phyloP scores from a whole-genome alignment of 1,139 yeast species.

The Diutina scorzettiae region DNA sequence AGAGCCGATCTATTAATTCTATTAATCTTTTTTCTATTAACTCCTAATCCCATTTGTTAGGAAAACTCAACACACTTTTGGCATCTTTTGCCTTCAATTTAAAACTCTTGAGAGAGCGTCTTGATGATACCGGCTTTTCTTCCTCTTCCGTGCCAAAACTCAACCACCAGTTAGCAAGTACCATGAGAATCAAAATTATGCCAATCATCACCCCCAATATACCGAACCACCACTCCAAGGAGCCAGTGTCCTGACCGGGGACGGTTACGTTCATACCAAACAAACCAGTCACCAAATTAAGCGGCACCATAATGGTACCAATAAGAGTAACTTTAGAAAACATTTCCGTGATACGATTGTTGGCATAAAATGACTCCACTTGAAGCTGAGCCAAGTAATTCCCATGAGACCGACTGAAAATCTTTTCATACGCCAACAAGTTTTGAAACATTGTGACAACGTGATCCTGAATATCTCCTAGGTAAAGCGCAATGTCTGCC shows the following conservation, averaged over 20 bases:
- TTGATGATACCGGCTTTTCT: neutral
- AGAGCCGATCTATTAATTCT: too few species aligned
- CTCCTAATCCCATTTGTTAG: constrained; percentile 1
- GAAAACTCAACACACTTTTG: constrained; percentile 3
- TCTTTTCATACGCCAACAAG: constrained; percentile 80
- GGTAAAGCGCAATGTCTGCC: constrained; percentile 73
- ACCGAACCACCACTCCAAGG: constrained; percentile 14
- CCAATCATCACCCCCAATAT: constrained; percentile 25
- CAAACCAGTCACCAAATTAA: constrained; percentile 81
- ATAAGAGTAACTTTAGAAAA: constrained; percentile 79
- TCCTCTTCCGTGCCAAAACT: neutral
- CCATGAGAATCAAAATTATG: constrained; percentile 19
- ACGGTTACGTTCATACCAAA: constrained; percentile 94
- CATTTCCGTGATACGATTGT: constrained; percentile 74
- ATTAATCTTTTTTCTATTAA: too few species aligned
- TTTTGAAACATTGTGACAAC: constrained; percentile 93
- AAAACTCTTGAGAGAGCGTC: constrained; percentile 2
- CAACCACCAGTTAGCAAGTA: constrained; percentile 26
- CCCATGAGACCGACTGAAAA: constrained; percentile 82
- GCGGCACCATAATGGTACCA: constrained; percentile 85
- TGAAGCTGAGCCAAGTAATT: constrained; percentile 90
- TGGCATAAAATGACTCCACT: constrained; percentile 80
- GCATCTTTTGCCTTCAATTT: constrained; percentile 1
- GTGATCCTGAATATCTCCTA: constrained; percentile 98
- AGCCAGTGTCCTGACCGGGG: constrained; percentile 52